Evolutionary conservation across 2,329 filamentous ascomycete genomes (phyloP), one percentile per base, ranked within the genome.

Genomic region (Penicillium sp.): DNA sequence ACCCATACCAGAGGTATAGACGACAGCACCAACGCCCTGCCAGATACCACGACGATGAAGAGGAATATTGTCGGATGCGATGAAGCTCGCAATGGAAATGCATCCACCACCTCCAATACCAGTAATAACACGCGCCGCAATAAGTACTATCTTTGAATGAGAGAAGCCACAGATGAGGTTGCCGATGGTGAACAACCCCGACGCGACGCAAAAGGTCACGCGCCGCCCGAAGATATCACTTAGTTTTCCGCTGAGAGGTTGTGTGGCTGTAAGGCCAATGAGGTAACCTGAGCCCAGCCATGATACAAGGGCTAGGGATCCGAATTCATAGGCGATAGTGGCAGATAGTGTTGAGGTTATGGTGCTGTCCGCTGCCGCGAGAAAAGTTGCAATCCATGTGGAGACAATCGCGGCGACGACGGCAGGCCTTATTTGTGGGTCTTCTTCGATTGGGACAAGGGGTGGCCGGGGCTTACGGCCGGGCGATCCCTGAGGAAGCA

Each of bases 181-280:
- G 2, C 61, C 58, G 31, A 56, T 50, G 10, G 54, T 56, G 29
- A 63, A 63, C 43, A 63, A 47, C 14, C 11, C 26, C 7, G 54
- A 45, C 11, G 58, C 52, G 44, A 53, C 26, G 45, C 54, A 55
- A 19, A 63, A 59, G 26, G 49, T 59, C n/a, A 43, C 50, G 26
- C 50, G 46, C 9, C 61, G 61, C 13, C 59, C 61, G 35, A 61
- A 63, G n/a, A 63, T 63, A 19, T 61, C 60, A 48, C 54, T 63
- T 42, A 61, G 26, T 49, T 57, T 61, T 13, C 56, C 58, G 13
- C 56, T 57, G 19, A 63, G 54, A 3, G 58, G 58, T 31, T 63
- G 58, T 8, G 54, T 61, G 4, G 56, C 60, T 33, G 58, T 59
- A 2, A 57, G 45, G 14, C 56, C 58, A 27, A 63, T 61, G 3